A percentile compares a stretch with the other conserved stretches of the same genome.
Evolutionary conservation across 306 rosid species (phyloP).

Genomic region (Leucaena leucocephala): DNA sequence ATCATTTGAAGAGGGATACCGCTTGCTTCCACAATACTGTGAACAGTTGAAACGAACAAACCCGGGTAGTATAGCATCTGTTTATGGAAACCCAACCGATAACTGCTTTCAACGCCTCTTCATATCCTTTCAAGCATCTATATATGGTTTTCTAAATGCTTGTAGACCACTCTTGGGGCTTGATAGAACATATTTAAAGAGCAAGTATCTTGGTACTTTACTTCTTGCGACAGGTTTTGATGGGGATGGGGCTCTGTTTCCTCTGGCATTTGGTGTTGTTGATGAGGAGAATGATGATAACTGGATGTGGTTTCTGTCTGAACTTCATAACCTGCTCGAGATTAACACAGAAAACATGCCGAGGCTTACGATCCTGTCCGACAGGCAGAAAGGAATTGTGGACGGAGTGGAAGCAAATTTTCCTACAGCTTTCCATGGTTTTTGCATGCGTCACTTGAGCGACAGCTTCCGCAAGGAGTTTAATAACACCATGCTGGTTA

Average conservation of each 20-base stretch:
- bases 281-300: slow-evolving; percentile 86
- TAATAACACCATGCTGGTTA: slow-evolving; percentile 68
- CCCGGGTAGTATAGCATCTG: slow-evolving; percentile 82
- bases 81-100: slow-evolving; percentile 68
- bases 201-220: slow-evolving; percentile 82
- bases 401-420: slow-evolving; percentile 83
- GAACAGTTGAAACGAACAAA: slow-evolving; percentile 82
- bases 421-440: slow-evolving; percentile 89
- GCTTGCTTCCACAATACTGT: slow-evolving; percentile 85
- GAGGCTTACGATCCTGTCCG: slow-evolving; percentile 84
- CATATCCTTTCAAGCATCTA: slow-evolving; percentile 83
- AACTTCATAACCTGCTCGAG: slow-evolving; percentile 81
- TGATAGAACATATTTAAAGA: slow-evolving; percentile 76
- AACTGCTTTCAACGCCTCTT: slow-evolving; percentile 82
- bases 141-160: slow-evolving; percentile 82
- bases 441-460: slow-evolving; percentile 85
- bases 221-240: slow-evolving; percentile 82
- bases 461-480: slow-evolving; percentile 90
- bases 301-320: slow-evolving; percentile 94
- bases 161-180: slow-evolving; percentile 86
- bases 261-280: slow-evolving; percentile 89
- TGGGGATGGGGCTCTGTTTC: slow-evolving; percentile 84
- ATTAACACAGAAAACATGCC: slow-evolving; percentile 89
- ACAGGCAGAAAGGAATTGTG: slow-evolving; percentile 81
- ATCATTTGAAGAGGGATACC: slow-evolving; percentile 88